Evolutionary conservation across 2,329 filamentous ascomycete species (phyloP), one percentile per base, ranked within the genome.

Genomic region (Nemania sp.): DNA sequence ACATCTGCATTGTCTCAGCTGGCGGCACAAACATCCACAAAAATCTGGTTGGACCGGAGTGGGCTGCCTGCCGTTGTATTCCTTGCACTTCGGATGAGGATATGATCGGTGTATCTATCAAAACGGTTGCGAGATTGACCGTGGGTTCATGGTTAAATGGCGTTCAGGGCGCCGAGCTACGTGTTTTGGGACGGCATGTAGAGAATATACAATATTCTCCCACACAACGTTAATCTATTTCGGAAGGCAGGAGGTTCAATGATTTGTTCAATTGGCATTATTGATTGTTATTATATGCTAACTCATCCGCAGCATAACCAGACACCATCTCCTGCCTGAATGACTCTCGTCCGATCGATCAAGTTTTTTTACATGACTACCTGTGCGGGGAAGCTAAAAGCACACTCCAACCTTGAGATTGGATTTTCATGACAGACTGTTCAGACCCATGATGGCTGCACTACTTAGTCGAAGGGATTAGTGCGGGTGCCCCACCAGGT

Each of bases 401-500:
- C 50, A 61, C 50, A 60, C 41, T 48, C 51, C 47, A 34, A 47
- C 37, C n/a, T 30, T 26, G 17, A 20, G 26, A 43, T 54, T 33
- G 44, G 50, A 28, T 44, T 43, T 49, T 59, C 36, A 40, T 61
- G 49, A 55, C 40, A 48, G 56, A 33, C 31, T 52, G 36, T 45
- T 51, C 36, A 31, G 31, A 51, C 41, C n/a, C 17, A 15, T 33
- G 14, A 22, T 28, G 23, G 1, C n/a, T 37, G 22, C 11, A 15
- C 19, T 12, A 17, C 69, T 81, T 88, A 92, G 70, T 91, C 85
- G 75, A 96, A 95, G 57, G 91, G 91, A 80, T 91, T 93, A 77
- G 91, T 94, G 71, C 89, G 88, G 69, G 93, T 97, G 69, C 93
- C 93, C 93, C 93, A 97, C 89, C 90, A 97, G 71, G 91, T 96